Conservation (phyloP, 192 early-diverging fungal genomes). For the Allomyces macrogynus region DNA sequence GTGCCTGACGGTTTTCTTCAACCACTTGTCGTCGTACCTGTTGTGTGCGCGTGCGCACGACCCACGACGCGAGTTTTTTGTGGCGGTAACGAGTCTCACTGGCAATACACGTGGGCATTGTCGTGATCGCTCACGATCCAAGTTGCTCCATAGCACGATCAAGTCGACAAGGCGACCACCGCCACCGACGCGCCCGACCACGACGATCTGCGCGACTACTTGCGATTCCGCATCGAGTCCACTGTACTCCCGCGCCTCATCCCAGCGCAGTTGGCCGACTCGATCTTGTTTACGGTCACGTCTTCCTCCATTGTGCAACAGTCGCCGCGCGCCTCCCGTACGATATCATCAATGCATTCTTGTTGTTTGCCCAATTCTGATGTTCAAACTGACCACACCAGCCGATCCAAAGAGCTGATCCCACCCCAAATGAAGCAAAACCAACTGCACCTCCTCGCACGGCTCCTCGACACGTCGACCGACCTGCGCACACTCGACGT, state of each 20-base stretch:
- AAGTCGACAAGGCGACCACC: too few relatives aligned
- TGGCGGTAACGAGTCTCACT: constrained; percentile 9
- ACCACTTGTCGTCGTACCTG: constrained; percentile 42
- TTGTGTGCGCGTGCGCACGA: constrained; percentile 42
- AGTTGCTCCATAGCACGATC: too few relatives aligned
- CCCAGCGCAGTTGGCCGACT: neutral
- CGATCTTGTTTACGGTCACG: neutral
- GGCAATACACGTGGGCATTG: too few relatives aligned
- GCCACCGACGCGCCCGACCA: too few relatives aligned
- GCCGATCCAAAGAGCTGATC: neutral
- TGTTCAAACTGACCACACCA: too few relatives aligned
- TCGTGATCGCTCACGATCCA: too few relatives aligned
- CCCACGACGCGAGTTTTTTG: constrained; percentile 44
- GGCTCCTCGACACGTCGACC: neutral
- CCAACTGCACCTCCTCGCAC: neutral
- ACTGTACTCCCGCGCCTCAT: neutral
- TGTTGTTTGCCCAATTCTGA: too few relatives aligned
- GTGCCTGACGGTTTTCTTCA: constrained; percentile 27
- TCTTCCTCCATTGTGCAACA: neutral
- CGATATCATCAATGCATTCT: neutral
- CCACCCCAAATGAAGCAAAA: neutral
- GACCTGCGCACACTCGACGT: neutral
- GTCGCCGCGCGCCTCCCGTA: neutral
- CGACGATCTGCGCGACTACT: too few relatives aligned
- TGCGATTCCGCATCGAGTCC: neutral